phyloP scores from a whole-genome alignment of 306 rosid species.

The Cicer pinnatifidum region DNA sequence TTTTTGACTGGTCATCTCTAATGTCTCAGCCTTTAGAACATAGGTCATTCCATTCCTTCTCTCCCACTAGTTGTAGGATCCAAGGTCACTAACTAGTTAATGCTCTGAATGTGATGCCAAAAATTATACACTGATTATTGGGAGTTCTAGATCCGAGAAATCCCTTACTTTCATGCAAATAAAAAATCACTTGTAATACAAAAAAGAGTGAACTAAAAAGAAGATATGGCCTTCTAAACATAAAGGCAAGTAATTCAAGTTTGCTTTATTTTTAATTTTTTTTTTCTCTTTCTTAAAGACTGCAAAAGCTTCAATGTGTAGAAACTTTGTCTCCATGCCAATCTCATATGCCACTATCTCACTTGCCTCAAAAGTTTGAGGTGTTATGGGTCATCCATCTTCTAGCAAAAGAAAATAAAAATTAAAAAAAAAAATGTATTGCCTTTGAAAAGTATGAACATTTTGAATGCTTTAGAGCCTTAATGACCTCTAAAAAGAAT shows the following conservation, averaged over 20 bases:
- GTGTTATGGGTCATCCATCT: constrained; percentile 38
- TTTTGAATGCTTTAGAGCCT: constrained; percentile 60
- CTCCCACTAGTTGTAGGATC: constrained; percentile 55
- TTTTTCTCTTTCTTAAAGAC: constrained; percentile 63
- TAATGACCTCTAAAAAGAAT: constrained; percentile 76
- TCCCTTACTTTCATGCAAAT: constrained; percentile 85
- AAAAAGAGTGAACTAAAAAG: constrained; percentile 52
- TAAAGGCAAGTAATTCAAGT: constrained; percentile 49
- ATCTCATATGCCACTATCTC: constrained; percentile 50
- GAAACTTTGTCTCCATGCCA: constrained; percentile 87
- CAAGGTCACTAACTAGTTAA: constrained; percentile 50
- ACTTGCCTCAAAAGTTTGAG: constrained; percentile 49
- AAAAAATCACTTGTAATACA: constrained; percentile 48
- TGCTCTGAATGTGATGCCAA: constrained; percentile 42
- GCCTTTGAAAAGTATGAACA: constrained; percentile 55
- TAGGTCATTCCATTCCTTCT: constrained; percentile 38
- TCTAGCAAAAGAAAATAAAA: constrained; percentile 44
- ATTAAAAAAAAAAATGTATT: constrained; percentile 48
- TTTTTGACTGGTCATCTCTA: constrained; percentile 78
- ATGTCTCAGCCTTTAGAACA: constrained; percentile 41
- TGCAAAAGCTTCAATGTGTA: constrained; percentile 74
- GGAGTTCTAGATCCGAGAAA: constrained; percentile 78
- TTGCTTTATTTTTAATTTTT: constrained; percentile 41
- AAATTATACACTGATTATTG: constrained; percentile 75
- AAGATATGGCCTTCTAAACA: constrained; percentile 46